These are phyloP conservation scores for Aspergillus nanangensis DNA, from an alignment of 495 filamentous ascomycete genomes.

Conservation along the genomic window DNA sequence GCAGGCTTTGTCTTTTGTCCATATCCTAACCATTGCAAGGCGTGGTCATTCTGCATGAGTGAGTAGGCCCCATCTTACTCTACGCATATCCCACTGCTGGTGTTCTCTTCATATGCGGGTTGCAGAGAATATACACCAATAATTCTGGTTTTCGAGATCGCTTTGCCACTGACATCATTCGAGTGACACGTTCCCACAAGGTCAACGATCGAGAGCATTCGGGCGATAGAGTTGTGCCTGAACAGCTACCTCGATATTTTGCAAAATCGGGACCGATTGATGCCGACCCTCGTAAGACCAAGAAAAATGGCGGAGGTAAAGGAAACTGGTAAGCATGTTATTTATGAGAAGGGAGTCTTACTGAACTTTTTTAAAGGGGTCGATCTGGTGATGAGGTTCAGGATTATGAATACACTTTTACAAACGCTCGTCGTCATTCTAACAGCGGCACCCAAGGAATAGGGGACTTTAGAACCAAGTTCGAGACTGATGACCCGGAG, in stretches of 20 bases:
- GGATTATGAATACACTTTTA: slow-evolving; percentile 73
- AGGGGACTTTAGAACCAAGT: slow-evolving; percentile 79
- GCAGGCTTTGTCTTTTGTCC: too few species aligned
- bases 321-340: slow-evolving; percentile 75
- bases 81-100: too few species aligned
- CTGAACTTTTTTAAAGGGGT: slow-evolving; percentile 55
- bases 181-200: slow-evolving; percentile 96
- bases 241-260: slow-evolving; percentile 85
- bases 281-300: slow-evolving; percentile 82
- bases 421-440: slow-evolving; percentile 84
- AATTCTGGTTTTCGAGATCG: too few species aligned
- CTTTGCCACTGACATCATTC: too few species aligned
- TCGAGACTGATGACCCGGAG: slow-evolving; percentile 77
- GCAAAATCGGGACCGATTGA: slow-evolving; percentile 81
- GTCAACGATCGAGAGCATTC: slow-evolving; percentile 82
- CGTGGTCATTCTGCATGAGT: too few species aligned
- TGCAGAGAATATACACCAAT: too few species aligned
- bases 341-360: slow-evolving; percentile 8
- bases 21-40: too few species aligned
- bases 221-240: slow-evolving; percentile 60
- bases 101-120: too few species aligned
- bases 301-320: slow-evolving; percentile 93
- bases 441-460: slow-evolving; percentile 75
- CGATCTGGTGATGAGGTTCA: slow-evolving; percentile 75
- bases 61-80: too few species aligned